Base-by-base conservation (phyloP, 2,329 filamentous ascomycete species). In the Pestalotiopsis sp. region DNA sequence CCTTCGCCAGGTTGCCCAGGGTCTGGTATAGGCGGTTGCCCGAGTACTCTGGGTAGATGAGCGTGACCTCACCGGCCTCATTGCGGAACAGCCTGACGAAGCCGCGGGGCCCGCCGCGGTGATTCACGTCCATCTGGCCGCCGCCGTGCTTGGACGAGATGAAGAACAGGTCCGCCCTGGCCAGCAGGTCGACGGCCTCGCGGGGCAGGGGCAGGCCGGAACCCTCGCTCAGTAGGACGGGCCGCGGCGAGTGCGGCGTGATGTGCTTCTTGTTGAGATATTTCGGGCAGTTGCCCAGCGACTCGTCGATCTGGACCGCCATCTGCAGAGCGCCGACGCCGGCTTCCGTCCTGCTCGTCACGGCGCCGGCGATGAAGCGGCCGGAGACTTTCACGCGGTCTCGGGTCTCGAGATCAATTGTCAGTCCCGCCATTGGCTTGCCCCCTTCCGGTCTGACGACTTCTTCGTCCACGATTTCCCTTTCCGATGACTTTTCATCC, bases 11-110 rank as follows among this genome's bases (percentile, higher is more conserved):
- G 76, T 97, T 97, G 1, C 94, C 94, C 0, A 97, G 85, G 0
- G 92, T 93, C 78, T 97, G 94, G 74, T 97, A 97, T 0, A 96
- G 82, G 17, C 93, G 84, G 78, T 97, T 97, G 7, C 94, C 94
- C 0, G 92, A 94, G 77, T 92, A 97, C 77, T 97, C 94, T 0
- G 94, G 94, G 79, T 94, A 97, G 2, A 91, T 84, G 14, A 97
- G 78, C 2, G 88, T 84, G 1, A 83, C 76, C 4, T 73, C 79
- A 1, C 81, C 82, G 6, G 27, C 11, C 12, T 31, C 36, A 68
- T 92, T 90, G 23, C 85, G 87, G 1, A 90, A 77, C 9, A 95
- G 83, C 27, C 94, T 87, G 23, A 95, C 82, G 75, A 97, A 95
- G 0, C 94, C 94, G 0, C 85, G 84, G 1, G 90, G 85, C 0